Conservation (phyloP, 306 rosid species). For the Lablab purpureus region DNA sequence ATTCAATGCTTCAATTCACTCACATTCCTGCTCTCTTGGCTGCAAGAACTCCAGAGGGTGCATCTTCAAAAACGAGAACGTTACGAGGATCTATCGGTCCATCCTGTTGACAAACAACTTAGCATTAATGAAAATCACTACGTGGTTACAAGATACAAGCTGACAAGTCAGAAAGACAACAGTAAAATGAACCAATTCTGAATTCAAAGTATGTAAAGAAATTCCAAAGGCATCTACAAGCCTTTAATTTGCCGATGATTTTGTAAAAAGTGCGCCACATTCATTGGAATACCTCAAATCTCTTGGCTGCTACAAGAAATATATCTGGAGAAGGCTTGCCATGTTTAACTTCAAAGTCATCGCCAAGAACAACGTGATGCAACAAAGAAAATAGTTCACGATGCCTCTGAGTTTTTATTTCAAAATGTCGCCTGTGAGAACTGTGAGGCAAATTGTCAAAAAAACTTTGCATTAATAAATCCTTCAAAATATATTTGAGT, state of each 20-base stretch:
- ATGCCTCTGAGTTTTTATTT: slow-evolving; percentile 82
- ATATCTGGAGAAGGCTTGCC: slow-evolving; percentile 81
- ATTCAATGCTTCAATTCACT: not conserved
- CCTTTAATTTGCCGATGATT: too few relatives aligned
- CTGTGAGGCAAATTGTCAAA: slow-evolving; percentile 50
- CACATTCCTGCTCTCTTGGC: not conserved
- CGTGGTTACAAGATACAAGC: too few relatives aligned
- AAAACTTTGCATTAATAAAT: slow-evolving; percentile 29
- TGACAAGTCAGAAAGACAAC: too few relatives aligned
- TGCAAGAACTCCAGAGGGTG: not conserved
- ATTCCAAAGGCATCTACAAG: too few relatives aligned
- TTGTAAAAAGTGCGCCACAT: not conserved
- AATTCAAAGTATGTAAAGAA: too few relatives aligned
- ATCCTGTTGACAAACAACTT: not conserved
- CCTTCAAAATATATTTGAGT: slow-evolving; percentile 15
- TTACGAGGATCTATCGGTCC: not conserved
- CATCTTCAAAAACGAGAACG: not conserved
- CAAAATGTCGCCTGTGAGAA: slow-evolving; percentile 78
- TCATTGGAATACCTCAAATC: slow-evolving; percentile 78
- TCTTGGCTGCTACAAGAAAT: slow-evolving; percentile 84
- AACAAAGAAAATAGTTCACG: slow-evolving; percentile 74
- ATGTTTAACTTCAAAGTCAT: slow-evolving; percentile 80
- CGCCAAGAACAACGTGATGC: slow-evolving; percentile 77
- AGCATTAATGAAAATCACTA: too few relatives aligned
- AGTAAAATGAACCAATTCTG: too few relatives aligned